These are phyloP conservation scores for Favolaschia claudopus DNA, from an alignment of 768 basidiomycete species.

Conservation along the genomic window DNA sequence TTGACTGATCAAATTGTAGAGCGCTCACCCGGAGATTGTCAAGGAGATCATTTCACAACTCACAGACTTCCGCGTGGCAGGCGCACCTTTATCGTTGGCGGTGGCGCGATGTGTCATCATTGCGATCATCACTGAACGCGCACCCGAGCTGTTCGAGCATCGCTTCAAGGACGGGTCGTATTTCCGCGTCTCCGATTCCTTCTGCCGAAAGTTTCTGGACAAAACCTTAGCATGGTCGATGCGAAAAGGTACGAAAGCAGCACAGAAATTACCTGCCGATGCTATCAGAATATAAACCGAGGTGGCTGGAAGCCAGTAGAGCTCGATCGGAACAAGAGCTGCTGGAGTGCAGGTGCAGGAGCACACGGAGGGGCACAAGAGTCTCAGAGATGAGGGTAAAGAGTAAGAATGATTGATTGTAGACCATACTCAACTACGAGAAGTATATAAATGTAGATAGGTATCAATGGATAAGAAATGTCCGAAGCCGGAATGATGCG, in stretches of 20 bases:
- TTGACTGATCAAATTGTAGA: constrained; percentile 27
- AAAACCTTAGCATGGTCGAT: constrained; percentile 27
- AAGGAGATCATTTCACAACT: not conserved
- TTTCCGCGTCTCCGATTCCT: constrained; percentile 29
- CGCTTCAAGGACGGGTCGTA: constrained; percentile 14
- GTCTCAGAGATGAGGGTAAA: too few species aligned
- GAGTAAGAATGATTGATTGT: too few species aligned
- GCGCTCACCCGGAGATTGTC: not conserved
- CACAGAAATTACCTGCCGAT: constrained; percentile 37
- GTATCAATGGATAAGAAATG: too few species aligned
- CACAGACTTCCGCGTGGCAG: not conserved
- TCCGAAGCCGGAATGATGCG: too few species aligned
- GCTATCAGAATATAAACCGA: too few species aligned
- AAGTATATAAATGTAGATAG: too few species aligned
- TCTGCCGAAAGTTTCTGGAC: constrained; percentile 27
- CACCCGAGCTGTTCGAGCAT: constrained; percentile 31
- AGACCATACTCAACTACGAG: too few species aligned
- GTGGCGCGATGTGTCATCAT: constrained; percentile 10
- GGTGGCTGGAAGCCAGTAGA: too few species aligned
- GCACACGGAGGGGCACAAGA: too few species aligned
- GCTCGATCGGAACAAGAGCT: too few species aligned
- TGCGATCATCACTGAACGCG: constrained; percentile 14
- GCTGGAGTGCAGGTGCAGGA: too few species aligned
- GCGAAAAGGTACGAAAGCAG: constrained; percentile 33
- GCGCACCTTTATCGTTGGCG: not conserved